Evolutionary conservation across 345 rosid genomes (phyloP).

Genomic region (Excoecaria cochinchinensis): DNA sequence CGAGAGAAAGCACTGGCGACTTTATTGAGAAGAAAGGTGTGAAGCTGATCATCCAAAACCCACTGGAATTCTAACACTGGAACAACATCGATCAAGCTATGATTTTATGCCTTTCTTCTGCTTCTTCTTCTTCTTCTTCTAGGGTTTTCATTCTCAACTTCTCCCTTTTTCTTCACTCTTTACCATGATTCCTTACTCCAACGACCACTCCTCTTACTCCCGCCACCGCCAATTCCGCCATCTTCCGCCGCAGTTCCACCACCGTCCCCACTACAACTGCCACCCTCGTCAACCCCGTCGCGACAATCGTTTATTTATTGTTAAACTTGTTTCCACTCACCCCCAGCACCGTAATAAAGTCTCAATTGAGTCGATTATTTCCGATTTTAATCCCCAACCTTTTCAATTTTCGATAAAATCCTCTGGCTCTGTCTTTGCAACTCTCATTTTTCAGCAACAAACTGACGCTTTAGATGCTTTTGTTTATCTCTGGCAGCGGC

Average conservation of each 20-base stretch:
- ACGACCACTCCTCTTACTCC: background rate
- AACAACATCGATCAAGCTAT: background rate
- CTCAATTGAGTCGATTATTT: constrained; percentile 3
- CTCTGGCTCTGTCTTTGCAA: background rate
- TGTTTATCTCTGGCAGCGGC: constrained; percentile 13
- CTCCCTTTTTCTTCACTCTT: background rate
- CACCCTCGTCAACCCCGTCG: background rate
- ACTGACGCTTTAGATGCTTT: background rate
- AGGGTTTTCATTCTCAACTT: constrained; percentile 8
- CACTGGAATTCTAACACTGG: too few relatives aligned
- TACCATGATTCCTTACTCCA: background rate
- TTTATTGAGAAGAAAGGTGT: too few relatives aligned
- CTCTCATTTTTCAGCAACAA: constrained; percentile 1
- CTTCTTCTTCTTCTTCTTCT: background rate
- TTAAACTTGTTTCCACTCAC: constrained; percentile 5
- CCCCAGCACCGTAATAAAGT: background rate
- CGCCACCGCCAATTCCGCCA: background rate
- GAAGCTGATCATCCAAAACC: too few relatives aligned
- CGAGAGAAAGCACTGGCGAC: too few relatives aligned
- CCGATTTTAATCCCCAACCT: constrained; percentile 13
- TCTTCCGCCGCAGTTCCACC: background rate
- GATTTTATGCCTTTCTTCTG: background rate
- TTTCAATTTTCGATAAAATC: background rate
- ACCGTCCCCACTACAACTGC: background rate
- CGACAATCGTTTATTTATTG: background rate